Percentiles rank a stretch among this genome's conserved stretches.
Conservation (phyloP, 2,329 filamentous ascomycete species). For the Neoarthrinium moseri region DNA sequence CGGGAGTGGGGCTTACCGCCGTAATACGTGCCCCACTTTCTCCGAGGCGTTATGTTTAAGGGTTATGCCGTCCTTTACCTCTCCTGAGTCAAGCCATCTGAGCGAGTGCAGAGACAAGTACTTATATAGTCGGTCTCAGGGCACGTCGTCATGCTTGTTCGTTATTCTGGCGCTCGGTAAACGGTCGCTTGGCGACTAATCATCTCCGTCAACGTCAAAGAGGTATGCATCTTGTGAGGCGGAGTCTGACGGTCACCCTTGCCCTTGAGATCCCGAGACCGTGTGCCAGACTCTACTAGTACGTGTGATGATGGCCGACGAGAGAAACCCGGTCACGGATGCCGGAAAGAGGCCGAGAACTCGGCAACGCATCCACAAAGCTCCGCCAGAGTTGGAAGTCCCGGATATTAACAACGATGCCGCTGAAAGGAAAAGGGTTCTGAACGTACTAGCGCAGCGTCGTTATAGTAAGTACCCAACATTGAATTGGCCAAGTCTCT, state of each 20-base stretch:
- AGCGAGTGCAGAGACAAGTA: not conserved
- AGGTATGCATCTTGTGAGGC: not conserved
- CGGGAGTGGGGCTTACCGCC: too few relatives aligned
- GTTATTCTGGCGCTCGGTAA: not conserved
- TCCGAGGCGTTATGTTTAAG: not conserved
- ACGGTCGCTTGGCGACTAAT: too few relatives aligned
- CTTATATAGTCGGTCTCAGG: not conserved
- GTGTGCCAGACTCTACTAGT: not conserved
- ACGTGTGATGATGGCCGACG: not conserved
- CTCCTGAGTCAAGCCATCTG: not conserved
- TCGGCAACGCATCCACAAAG: slow-evolving; percentile 39
- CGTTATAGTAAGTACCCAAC: slow-evolving; percentile 41
- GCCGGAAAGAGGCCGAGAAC: slow-evolving; percentile 17
- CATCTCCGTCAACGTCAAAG: too few relatives aligned
- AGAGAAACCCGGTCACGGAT: not conserved
- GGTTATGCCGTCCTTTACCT: not conserved
- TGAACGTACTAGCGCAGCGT: slow-evolving; percentile 54
- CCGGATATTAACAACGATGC: slow-evolving; percentile 50
- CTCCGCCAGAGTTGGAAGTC: slow-evolving; percentile 38
- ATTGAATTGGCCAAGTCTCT: not conserved
- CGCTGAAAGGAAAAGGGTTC: slow-evolving; percentile 49
- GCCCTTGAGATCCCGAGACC: not conserved
- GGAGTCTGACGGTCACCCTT: not conserved
- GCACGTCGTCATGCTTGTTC: not conserved
- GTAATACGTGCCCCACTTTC: slow-evolving; percentile 1